phyloP scores from a whole-genome alignment of 345 rosid species.

The Eucalyptus cladocalyx region DNA sequence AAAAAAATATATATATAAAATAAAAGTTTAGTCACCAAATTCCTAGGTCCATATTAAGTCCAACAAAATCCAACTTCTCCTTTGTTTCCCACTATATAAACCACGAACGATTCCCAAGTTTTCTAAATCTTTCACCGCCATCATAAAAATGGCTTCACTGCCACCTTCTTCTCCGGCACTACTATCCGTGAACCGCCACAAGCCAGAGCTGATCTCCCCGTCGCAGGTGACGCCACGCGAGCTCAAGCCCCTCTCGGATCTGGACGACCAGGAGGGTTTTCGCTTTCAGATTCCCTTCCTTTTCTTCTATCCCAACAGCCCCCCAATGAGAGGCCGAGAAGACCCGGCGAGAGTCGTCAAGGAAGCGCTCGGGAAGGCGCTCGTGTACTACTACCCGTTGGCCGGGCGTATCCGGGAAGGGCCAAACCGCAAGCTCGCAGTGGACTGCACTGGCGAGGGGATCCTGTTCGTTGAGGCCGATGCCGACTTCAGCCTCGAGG shows the following conservation, averaged over 20 bases:
- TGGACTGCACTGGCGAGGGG: no score
- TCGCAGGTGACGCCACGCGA: background rate
- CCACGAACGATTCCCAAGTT: background rate
- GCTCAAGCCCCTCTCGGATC: background rate
- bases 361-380: background rate
- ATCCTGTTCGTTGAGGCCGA: no score
- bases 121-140: background rate
- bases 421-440: no score
- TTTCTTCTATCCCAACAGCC: background rate
- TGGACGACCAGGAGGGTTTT: background rate
- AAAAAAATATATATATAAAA: no score
- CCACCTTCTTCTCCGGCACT: background rate
- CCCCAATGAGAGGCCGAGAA: background rate
- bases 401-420: no score
- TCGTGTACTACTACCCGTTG: background rate
- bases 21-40: no score
- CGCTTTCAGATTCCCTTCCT: background rate
- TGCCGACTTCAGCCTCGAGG: rapidly evolving
- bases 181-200: background rate
- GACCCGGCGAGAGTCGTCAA: background rate
- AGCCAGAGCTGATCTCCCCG: background rate
- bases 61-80: no score
- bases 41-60: no score
- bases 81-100: no score
- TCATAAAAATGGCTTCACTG: background rate